Base-by-base conservation (phyloP, 2,329 filamentous ascomycete species). In the Fusarium anthophilum region DNA sequence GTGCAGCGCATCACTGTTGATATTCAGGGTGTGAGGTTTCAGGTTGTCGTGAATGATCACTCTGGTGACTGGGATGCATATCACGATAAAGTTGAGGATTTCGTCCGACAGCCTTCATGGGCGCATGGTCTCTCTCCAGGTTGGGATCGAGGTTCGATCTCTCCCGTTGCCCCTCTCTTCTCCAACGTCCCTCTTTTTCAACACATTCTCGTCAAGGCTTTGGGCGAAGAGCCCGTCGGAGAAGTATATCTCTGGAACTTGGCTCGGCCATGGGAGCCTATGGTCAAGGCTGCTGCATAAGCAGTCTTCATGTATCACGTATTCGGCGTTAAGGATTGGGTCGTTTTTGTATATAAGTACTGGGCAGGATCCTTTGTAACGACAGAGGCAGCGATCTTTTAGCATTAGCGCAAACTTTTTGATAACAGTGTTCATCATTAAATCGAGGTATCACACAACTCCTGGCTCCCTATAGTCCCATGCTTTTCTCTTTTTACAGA, bases 221-320 rank as follows among this genome's bases (percentile, higher is more conserved):
- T 80, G 24, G 77, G 78, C 14, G 79, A 79, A 59, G 80, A 83
- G 50, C 77, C 77, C 10, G 60, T 73, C 5, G 82, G 80, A 15
- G 81, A 83, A 53, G 78, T 84, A 28, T 85, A 84, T 63, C 77
- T 85, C 44, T 85, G 83, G 83, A 84, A 85, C 66, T 67, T 82
- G 73, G 78, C 81, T 22, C 76, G 78, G 38, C 83, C 83, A 41
- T 85, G 83, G 83, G 83, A 85, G 70, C 83, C 83, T 14, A 83
- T 85, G 80, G 80, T 84, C n/a, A 82, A 80, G 70, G 83, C 82
- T 14, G 78, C 77, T 18, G 82, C 79, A n/a, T 83, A 60, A 76
- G 43, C 35, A 20, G 37, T 35, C n/a, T 47, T 45, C 43, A 41
- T 54, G 32, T 66, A 60, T 63, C 51, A 66, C 26, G 26, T 39